These are phyloP conservation scores for Penicillium dipodomyicola DNA, from an alignment of 495 filamentous ascomycete species.

Conservation along the genomic window DNA sequence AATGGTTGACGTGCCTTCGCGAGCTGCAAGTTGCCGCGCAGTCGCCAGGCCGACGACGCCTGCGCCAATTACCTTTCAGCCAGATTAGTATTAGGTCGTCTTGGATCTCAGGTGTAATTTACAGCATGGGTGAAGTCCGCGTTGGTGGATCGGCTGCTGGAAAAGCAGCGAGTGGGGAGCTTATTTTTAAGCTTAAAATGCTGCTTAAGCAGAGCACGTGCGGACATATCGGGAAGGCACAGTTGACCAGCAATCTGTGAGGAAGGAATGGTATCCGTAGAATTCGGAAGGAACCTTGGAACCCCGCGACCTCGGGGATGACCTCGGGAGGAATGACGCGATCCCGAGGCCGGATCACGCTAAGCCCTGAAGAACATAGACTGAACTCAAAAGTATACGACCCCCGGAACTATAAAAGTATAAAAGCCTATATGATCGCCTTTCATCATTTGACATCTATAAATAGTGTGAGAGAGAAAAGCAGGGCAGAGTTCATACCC, in stretches of 20 bases:
- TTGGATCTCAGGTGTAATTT: conserved; percentile 17
- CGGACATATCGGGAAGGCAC: conserved; percentile 15
- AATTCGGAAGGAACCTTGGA: not conserved
- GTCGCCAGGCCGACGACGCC: conserved; percentile 92
- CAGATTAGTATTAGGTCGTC: conserved; percentile 11
- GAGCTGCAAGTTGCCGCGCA: conserved; percentile 67
- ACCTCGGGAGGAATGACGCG: conserved; percentile 6
- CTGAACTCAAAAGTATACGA: not conserved
- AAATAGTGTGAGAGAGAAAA: not conserved
- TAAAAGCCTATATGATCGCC: not conserved
- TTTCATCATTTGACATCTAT: not conserved
- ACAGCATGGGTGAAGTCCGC: conserved; percentile 86
- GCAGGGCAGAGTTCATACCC: not conserved
- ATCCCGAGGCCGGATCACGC: not conserved
- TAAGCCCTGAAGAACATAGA: not conserved
- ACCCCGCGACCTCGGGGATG: conserved; percentile 4
- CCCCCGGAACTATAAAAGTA: not conserved
- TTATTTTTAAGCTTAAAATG: conserved; percentile 6
- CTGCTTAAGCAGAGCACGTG: conserved; percentile 14
- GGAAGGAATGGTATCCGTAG: not conserved
- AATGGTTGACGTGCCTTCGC: conserved; percentile 64
- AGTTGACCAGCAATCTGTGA: conserved; percentile 10
- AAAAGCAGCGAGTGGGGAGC: conserved; percentile 37
- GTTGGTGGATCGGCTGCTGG: conserved; percentile 28
- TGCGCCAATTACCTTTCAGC: conserved; percentile 72